Evolutionary conservation across 371 early-diverging fungal species (phyloP).

Genomic region (Circinella minor): DNA sequence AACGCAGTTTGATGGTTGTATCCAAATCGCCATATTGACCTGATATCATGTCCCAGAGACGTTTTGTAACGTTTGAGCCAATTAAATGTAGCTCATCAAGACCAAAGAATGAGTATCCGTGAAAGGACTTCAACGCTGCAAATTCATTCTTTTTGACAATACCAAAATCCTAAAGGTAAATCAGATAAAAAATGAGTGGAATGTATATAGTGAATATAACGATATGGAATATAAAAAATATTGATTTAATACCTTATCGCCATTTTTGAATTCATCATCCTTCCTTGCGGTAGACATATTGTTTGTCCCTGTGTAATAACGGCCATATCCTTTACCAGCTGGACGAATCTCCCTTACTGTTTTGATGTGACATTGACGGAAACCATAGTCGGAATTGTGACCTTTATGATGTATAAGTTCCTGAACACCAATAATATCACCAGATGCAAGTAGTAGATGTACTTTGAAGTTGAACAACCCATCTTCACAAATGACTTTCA

Average conservation of each 20-base stretch:
- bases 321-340: slow-evolving; percentile 6
- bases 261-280: neutral
- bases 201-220: too few species aligned
- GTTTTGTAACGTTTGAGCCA: neutral
- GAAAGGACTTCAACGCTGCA: neutral
- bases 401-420: neutral
- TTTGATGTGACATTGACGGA: neutral
- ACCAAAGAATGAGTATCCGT: neutral
- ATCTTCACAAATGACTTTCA: slow-evolving; percentile 3
- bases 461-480: neutral
- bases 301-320: neutral
- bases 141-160: neutral
- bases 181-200: too few species aligned
- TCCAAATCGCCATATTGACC: neutral
- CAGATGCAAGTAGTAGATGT: neutral
- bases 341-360: neutral
- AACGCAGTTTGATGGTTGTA: neutral
- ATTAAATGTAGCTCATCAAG: neutral
- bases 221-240: too few species aligned
- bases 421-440: slow-evolving; percentile 2
- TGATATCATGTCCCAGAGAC: neutral
- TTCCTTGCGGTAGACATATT: neutral
- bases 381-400: neutral
- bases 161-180: neutral
- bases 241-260: too few species aligned